Evolutionary conservation across 257 asterid genomes (phyloP), one percentile per base, ranked within the genome.

Genomic region (Solanum sitiens): DNA sequence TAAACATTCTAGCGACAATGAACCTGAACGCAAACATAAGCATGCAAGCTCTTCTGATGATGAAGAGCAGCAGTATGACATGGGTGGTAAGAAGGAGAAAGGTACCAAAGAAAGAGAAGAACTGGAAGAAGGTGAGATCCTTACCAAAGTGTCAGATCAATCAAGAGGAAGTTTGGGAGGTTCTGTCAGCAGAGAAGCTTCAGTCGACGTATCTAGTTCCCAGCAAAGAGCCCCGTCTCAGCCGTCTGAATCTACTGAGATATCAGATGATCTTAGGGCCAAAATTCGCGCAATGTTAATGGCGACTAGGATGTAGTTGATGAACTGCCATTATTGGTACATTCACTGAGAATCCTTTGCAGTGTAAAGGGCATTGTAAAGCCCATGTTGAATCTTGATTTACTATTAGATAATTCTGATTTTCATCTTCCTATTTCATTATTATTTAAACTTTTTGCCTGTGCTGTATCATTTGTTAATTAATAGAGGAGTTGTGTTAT

Each of bases 121-220:
- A 9, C 87, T 92, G 90, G 98, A 96, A 89, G 98, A 95, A 91
- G 99, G 98, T 30, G 99, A 96, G 94, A 93, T 95, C 87, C 88
- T 94, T 90, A 83, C 91, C 30, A 94, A 91, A 94, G 74, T 88
- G 14, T 89, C 91, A 1, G 93, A 89, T 87, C 95, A 88, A 87
- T 88, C 92, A 27, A 91, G 87, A 88, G 94, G 90, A 87, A 84
- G 89, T 76, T 85, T 40, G 30, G 83, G 88, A 59, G 91, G 84
- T 79, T 87, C 72, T 77, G 76, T 82, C 37, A 91, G 93, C 88
- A 89, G 93, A 67, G 97, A 90, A 89, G 86, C 92, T 87, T 89
- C 93, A 0, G 89, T 87, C 9, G 94, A 88, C 3, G 85, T 70
- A 37, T 53, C 25, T 18, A 88, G 88, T 87, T 47, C 92, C 27